Evolutionary conservation across 2,329 filamentous ascomycete genomes (phyloP), one percentile per base, ranked within the genome.

Genomic region (Epichloe sp.): DNA sequence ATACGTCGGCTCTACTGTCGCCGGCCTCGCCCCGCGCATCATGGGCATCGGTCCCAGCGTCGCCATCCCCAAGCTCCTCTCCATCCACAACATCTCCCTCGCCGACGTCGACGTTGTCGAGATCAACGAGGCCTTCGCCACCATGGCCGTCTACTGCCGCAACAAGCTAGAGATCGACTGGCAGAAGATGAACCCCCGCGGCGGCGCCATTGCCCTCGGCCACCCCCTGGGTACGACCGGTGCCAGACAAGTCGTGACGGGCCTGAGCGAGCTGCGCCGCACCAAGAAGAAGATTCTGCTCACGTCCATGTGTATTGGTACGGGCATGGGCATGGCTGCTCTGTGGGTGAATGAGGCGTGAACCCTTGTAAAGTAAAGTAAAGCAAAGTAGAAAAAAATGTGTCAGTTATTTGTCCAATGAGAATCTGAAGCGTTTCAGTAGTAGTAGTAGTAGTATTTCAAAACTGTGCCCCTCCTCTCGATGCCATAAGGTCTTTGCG

Each of bases 81-180:
- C 71, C 63, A 84, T 93, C 72, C 82, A 85, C 77, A 82, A 85
- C 69, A 70, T 98, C 54, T 79, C 77, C 23, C 73, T 95, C 50
- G 79, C 84, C 53, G 93, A 97, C 60, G 79, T 93, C 55, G 93
- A 98, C 63, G 78, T 97, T 37, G 76, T 91, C 59, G 93, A 97
- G 77, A 71, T 98, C 64, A 98, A 98, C 74, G 93, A 98, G 77
- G 93, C 93, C 1, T 98, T 98, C 63, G 91, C 90, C 21, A 93
- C 86, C 49, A 97, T 97, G 93, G 90, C 88, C 1, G 90, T 96
- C 34, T 97, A 96, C 78, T 95, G 89, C 71, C 72, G 86, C 51
- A 77, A 88, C 61, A 80, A 73, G 57, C 76, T 93, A 48, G 79
- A 79, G 57, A 72, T 91, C 48, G 82, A 86, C 63, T 79, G 77